Percentiles rank a stretch among this genome's conserved stretches.
Evolutionary conservation across 305 asterid genomes (phyloP).

Genomic region (Withania somnifera): DNA sequence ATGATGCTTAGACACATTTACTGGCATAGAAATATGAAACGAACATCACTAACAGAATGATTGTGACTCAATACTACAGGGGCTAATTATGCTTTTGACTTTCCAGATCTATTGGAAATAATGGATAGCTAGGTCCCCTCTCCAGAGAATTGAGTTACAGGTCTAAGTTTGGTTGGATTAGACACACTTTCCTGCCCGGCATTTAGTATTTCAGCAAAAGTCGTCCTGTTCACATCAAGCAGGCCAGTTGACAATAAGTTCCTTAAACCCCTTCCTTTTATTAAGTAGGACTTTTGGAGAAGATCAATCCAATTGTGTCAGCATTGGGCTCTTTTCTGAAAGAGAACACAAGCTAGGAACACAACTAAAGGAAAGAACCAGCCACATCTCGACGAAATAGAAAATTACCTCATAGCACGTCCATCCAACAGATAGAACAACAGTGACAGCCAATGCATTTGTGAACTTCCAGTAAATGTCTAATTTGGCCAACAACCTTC

Average conservation of each 20-base stretch:
- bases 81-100: neutral
- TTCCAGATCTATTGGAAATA: neutral
- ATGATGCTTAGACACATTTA: neutral
- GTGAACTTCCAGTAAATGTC: constrained; percentile 93
- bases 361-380: neutral
- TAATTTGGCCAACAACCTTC: constrained; percentile 79
- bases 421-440: constrained; percentile 94
- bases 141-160: neutral
- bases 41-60: neutral
- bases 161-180: neutral
- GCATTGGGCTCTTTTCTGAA: neutral
- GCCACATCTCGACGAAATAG: neutral
- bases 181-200: neutral
- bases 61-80: neutral
- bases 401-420: constrained; percentile 78
- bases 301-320: neutral
- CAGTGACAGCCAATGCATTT: constrained; percentile 79
- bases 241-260: neutral
- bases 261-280: neutral
- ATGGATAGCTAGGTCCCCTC: neutral
- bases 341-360: neutral
- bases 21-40: neutral
- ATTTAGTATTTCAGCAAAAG: neutral
- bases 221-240: neutral
- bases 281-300: neutral